These are phyloP conservation scores for Aspergillus floridensis DNA, from an alignment of 2,329 filamentous ascomycete genomes.

Conservation along the genomic window DNA sequence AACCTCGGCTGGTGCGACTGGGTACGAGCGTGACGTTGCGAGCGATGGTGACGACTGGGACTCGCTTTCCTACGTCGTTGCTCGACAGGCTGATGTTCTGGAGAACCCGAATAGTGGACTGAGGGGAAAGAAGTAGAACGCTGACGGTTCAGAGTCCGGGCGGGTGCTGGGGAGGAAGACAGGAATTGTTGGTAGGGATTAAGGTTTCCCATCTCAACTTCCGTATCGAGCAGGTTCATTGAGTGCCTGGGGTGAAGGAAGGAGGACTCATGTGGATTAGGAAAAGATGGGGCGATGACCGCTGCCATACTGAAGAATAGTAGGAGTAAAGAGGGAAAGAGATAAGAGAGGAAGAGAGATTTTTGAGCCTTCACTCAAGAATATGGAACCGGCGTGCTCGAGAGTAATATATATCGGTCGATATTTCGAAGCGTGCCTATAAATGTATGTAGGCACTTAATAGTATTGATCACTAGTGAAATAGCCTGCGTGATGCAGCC, in stretches of 20 bases:
- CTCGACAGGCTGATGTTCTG: constrained; percentile 28
- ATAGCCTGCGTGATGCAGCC: constrained; percentile 12
- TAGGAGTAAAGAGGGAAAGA: neutral
- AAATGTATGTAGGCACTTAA: constrained; percentile 18
- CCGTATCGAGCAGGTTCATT: constrained; percentile 20
- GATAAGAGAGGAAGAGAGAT: constrained; percentile 1
- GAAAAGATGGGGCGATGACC: constrained; percentile 21
- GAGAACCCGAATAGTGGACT: constrained; percentile 23
- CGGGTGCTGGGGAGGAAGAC: constrained; percentile 22
- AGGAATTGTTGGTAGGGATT: constrained; percentile 30
- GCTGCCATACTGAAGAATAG: constrained; percentile 12
- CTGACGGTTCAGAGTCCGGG: constrained; percentile 16
- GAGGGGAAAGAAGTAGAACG: constrained; percentile 25
- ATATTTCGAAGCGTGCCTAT: constrained; percentile 1
- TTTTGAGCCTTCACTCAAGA: neutral
- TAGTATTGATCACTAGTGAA: constrained; percentile 19
- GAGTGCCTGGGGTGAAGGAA: constrained; percentile 20
- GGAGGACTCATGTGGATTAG: constrained; percentile 19
- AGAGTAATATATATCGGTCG: constrained; percentile 1
- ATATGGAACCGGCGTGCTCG: neutral
- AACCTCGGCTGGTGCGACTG: constrained; percentile 11
- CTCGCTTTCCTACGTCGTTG: constrained; percentile 19
- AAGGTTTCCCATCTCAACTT: constrained; percentile 15
- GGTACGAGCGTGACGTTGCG: constrained; percentile 16
- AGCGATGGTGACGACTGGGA: constrained; percentile 7